Percentiles rank a stretch among this genome's conserved stretches.
phyloP scores from a whole-genome alignment of 768 basidiomycete genomes.

The Pleurotus eryngii region DNA sequence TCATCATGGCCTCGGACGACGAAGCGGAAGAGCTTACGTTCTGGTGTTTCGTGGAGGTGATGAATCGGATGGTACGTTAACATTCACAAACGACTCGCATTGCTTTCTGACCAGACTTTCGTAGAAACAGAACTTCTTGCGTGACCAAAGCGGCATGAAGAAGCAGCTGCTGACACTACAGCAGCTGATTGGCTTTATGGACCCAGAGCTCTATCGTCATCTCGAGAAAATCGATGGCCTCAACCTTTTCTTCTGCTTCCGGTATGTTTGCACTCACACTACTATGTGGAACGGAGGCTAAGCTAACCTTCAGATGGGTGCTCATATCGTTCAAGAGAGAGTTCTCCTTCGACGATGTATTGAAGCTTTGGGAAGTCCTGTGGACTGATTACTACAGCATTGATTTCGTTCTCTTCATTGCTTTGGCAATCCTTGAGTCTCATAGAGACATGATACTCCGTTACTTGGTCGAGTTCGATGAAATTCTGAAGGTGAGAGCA shows the following conservation, averaged over 20 bases:
- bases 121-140: constrained; percentile 91
- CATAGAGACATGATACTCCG: constrained; percentile 94
- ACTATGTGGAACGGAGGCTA: no score
- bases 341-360: constrained; percentile 88
- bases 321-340: constrained; percentile 96
- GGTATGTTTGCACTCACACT: constrained; percentile 44
- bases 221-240: constrained; percentile 87
- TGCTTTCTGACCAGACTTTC: background rate
- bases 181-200: constrained; percentile 89
- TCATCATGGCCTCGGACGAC: constrained; percentile 77
- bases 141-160: constrained; percentile 98
- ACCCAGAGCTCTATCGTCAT: constrained; percentile 92
- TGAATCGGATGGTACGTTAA: constrained; percentile 85
- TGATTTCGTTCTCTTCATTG: constrained; percentile 88
- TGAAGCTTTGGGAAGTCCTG: constrained; percentile 89
- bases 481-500: constrained; percentile 61
- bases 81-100: background rate
- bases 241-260: constrained; percentile 98
- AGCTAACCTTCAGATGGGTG: constrained; percentile 59
- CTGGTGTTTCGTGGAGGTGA: constrained; percentile 94
- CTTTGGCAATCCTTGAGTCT: constrained; percentile 90
- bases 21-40: constrained; percentile 76
- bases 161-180: constrained; percentile 87
- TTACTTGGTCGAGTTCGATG: constrained; percentile 93
- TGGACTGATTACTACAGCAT: constrained; percentile 92